Evolutionary conservation across 345 rosid genomes (phyloP), one percentile per base, ranked within the genome.

Genomic region (Salix brachista): DNA sequence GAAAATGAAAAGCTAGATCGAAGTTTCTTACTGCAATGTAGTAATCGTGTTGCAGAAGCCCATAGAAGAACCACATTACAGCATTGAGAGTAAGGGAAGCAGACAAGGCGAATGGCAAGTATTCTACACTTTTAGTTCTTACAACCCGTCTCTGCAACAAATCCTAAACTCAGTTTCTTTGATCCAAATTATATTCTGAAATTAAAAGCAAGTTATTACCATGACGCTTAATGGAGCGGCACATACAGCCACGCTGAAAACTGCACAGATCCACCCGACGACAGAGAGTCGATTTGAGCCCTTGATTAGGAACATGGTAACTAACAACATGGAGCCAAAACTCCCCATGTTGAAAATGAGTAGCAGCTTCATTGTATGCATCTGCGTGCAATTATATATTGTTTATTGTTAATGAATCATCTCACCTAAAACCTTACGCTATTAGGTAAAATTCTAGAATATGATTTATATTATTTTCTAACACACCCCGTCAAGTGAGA

Each of bases 61-160:
- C 86, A 50, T 83, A 81, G 25, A 86, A 65, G 72, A 83, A 81
- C 85, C 86, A 83, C 14, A 52, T n/a, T 8, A n/a, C 66, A 21
- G 88, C 86, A 62, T 80, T 70, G 16, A 77, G 50, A 5, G 85
- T 81, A 18, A 86, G 78, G 83, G 79, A 84, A 32, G 84, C 79
- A 5, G 92, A 90, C 62, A 87, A 67, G 10, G 85, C 0, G 74
- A 87, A 77, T 1, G 92, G 92, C 90, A 89, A 86, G 87, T 76
- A 87, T 42, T 90, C 86, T 6, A 87, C 89, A 34, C 91, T 89
- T 82, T 79, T 84, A 30, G 90, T 87, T 69, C 64, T 79, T 56
- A 90, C 68, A 2, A 90, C 90, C 23, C 14, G 61, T 81, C 85
- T 71, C 94, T 87, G 84, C 21, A 73, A 71, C 18, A 60, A 34